A percentile compares a stretch with the other conserved stretches of the same genome.
These are phyloP conservation scores for Sanguinoderma infundibulare DNA, from an alignment of 1,284 basidiomycete species.

Conservation along the genomic window DNA sequence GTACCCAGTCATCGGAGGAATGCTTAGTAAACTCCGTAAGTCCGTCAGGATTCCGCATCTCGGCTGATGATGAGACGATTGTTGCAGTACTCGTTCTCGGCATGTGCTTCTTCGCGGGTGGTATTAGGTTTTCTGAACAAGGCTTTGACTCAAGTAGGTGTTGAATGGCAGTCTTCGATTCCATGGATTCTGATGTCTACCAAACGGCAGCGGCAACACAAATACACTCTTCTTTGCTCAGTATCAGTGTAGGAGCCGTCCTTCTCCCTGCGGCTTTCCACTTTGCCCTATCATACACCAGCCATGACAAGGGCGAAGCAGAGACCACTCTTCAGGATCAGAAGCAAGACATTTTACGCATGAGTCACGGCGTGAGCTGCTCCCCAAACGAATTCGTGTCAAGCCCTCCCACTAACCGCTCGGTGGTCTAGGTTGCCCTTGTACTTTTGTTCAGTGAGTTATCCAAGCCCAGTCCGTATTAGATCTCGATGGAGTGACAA, in stretches of 20 bases:
- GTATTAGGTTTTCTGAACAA: slow-evolving; percentile 78
- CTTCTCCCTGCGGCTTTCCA: slow-evolving; percentile 82
- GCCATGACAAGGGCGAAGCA: slow-evolving; percentile 25
- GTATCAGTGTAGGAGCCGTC: slow-evolving; percentile 79
- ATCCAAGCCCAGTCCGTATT: background rate
- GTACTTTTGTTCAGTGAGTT: slow-evolving; percentile 72
- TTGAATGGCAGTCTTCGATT: background rate
- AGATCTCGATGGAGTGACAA: no score
- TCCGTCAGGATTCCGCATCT: slow-evolving; percentile 11
- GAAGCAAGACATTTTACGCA: slow-evolving; percentile 65
- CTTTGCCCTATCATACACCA: slow-evolving; percentile 53
- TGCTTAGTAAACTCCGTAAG: slow-evolving; percentile 77
- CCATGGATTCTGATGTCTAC: background rate
- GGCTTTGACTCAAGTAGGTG: slow-evolving; percentile 71
- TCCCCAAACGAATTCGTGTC: background rate
- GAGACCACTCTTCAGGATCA: slow-evolving; percentile 34
- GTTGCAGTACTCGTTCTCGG: slow-evolving; percentile 56
- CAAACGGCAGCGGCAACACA: slow-evolving; percentile 67
- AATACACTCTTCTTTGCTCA: slow-evolving; percentile 82
- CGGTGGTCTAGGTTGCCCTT: slow-evolving; percentile 55
- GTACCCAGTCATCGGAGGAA: slow-evolving; percentile 73
- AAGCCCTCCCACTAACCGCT: background rate
- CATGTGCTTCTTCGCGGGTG: slow-evolving; percentile 83
- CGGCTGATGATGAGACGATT: background rate
- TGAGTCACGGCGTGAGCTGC: slow-evolving; percentile 80